Base-by-base conservation (phyloP, 352 stramenopile species). In the Phytophthora capsici region DNA sequence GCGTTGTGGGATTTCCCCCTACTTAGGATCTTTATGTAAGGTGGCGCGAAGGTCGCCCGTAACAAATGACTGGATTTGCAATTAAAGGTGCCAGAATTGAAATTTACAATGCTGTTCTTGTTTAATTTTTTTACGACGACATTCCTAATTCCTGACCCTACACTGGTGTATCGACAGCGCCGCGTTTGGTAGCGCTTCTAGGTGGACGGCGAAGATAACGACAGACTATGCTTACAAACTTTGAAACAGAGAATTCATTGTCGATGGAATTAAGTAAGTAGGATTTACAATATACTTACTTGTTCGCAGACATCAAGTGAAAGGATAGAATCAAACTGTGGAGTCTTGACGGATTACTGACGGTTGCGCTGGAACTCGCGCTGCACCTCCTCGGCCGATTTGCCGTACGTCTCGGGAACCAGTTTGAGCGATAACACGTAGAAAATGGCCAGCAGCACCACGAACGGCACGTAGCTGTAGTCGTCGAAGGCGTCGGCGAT, bases 1-100 rank as follows among this genome's bases (percentile, higher is more conserved):
- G 46, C 28, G 43, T 74, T 66, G 37, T 66, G 52, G 65, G 47
- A 48, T 57, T 63, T 63, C 49, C 60, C 63, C 57, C 37, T 53
- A n/a, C 7, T 45, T 46, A 66, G 53, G 69, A 73, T 73, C 63
- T 69, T 66, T 61, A 23, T 3, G 23, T 1, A 4, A 56, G 45
- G 56, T 67, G 50, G 25, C 52, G 51, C 26, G 49, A 55, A 66
- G 44, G 58, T 66, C 2, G 41, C 17, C 16, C 6, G 50, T 48
- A 25, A 23, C 6, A 45, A 22, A 5, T 7, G 13, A 0, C 1
- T 37, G 20, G 5, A 46, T 46, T 46, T 56, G 19, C 20, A 56
- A 37, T 26, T 45, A 30, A 0, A 30, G 20, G 12, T 17, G 6
- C 36, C 7, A 41, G 16, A 19, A 8, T 41, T 19, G 36, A 41